Base-by-base conservation (phyloP, 2,329 filamentous ascomycete species). In the Neoarthrinium moseri region DNA sequence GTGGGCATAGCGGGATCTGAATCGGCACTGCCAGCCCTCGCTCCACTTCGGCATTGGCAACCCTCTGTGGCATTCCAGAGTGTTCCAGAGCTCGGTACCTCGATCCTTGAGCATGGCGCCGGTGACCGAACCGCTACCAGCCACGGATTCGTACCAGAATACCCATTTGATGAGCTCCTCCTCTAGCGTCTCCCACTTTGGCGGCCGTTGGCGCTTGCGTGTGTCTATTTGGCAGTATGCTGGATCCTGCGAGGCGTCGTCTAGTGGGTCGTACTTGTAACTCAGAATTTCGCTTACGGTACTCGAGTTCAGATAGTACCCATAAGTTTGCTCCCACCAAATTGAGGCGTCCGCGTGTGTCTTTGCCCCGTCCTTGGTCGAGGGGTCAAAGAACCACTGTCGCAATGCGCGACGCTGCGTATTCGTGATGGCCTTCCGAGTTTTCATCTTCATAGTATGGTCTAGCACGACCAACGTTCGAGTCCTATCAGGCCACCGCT, bases 1-100 rank as follows among this genome's bases (percentile, higher is more conserved):
- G 17, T 47, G 39, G n/a, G 45, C 45, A 13, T 47, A 47, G 8
- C 45, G 45, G 3, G 45, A 24, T 26, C 36, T 43, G 40, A 47
- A 47, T 20, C 45, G 45, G 33, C 45, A 47, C 45, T 43, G 45
- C 45, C 45, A 47, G n/a, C 45, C 45, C 26, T 47, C 45, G 45
- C 45, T 47, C 45, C 45, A 47, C 39, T 47, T 47, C 18, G 45
- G 45, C 45, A 47, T 47, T 13, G 45, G 45, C 39, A 47, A 23
- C 32, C 45, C 45, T 17, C 40, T n/a, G 45, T 47, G 40, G 39
- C 39, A 43, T 33, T 47, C 45, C 24, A 47, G 45, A 11, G 45
- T 47, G 40, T 47, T 47, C 45, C 45, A 47, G 4, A 47, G 33
- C 45, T 47, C 40, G 24, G 45, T 43, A 15, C 39, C 45, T 10